Conservation (phyloP, 176 grass and related monocot genomes). For the Carex cristatella region DNA sequence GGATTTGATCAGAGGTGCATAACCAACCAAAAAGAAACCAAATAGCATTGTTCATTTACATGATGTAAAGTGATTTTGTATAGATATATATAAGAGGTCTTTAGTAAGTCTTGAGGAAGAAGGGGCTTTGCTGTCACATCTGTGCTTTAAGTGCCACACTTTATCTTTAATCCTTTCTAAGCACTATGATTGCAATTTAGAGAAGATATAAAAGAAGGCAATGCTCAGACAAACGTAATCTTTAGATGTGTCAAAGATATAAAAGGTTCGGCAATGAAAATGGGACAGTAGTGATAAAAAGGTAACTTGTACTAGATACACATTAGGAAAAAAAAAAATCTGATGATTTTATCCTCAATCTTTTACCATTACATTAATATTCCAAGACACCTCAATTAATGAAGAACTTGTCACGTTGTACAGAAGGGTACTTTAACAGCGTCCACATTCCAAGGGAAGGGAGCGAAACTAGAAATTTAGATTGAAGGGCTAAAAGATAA, state of each 20-base stretch:
- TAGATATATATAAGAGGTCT: conserved; percentile 35
- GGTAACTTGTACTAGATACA: background rate
- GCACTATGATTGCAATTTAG: conserved; percentile 17
- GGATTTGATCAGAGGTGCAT: background rate
- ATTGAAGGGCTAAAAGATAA: too few species aligned
- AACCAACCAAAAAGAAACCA: conserved; percentile 23
- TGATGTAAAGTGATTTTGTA: conserved; percentile 22
- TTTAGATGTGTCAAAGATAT: conserved; percentile 35
- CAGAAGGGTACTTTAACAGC: too few species aligned
- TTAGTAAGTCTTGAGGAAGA: conserved; percentile 62
- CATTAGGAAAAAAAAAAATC: background rate
- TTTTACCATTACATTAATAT: background rate
- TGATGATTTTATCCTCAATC: background rate
- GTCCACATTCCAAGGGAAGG: too few species aligned
- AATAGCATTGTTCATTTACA: background rate
- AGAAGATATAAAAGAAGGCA: background rate
- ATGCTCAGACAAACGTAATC: conserved; percentile 25
- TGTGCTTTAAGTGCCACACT: conserved; percentile 40
- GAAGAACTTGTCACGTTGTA: background rate
- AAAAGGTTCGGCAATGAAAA: conserved; percentile 13
- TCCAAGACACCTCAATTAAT: background rate
- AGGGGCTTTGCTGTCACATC: conserved; percentile 60
- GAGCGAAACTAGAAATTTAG: too few species aligned
- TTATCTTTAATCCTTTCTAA: conserved; percentile 51
- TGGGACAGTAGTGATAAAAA: conserved; percentile 3